Conservation (phyloP, 768 basidiomycete species). For the Auriculariales sp. region DNA sequence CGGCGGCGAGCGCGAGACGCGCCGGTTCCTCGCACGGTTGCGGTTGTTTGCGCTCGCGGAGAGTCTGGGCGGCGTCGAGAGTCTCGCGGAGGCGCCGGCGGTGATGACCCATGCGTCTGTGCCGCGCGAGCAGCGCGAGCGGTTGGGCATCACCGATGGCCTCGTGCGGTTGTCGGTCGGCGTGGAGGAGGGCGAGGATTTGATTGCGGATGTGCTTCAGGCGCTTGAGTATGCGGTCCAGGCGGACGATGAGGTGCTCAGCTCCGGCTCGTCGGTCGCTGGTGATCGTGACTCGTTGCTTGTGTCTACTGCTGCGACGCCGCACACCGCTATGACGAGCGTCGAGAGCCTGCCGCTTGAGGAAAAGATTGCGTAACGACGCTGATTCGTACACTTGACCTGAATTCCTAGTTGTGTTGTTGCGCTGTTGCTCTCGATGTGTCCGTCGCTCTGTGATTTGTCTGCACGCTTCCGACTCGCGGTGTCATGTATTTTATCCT, state of each 20-base stretch:
- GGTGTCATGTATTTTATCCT: too few relatives aligned
- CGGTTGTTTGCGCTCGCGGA: constrained; percentile 73
- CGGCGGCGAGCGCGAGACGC: constrained; percentile 29
- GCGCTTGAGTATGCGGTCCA: constrained; percentile 36
- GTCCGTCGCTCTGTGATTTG: too few relatives aligned
- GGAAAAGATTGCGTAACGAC: too few relatives aligned
- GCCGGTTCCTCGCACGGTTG: constrained; percentile 50
- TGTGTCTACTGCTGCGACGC: too few relatives aligned
- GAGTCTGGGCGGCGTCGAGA: constrained; percentile 85
- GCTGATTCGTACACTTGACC: too few relatives aligned
- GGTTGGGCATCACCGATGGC: constrained; percentile 64
- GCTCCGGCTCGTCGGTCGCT: background rate
- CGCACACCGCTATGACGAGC: background rate
- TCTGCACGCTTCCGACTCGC: too few relatives aligned
- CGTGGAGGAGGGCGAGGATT: constrained; percentile 75
- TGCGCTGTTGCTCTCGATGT: too few relatives aligned
- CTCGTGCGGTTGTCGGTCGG: constrained; percentile 75
- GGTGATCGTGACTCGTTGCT: background rate
- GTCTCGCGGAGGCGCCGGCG: constrained; percentile 73
- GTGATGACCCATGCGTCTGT: constrained; percentile 76
- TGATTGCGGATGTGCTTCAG: constrained; percentile 54
- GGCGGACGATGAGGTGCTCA: background rate
- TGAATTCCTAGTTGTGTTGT: too few relatives aligned
- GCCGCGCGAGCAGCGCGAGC: constrained; percentile 47
- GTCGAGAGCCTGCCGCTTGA: background rate